Evolutionary conservation across 2,329 filamentous ascomycete genomes (phyloP).

Genomic region (Pseudodiploospora longispora): DNA sequence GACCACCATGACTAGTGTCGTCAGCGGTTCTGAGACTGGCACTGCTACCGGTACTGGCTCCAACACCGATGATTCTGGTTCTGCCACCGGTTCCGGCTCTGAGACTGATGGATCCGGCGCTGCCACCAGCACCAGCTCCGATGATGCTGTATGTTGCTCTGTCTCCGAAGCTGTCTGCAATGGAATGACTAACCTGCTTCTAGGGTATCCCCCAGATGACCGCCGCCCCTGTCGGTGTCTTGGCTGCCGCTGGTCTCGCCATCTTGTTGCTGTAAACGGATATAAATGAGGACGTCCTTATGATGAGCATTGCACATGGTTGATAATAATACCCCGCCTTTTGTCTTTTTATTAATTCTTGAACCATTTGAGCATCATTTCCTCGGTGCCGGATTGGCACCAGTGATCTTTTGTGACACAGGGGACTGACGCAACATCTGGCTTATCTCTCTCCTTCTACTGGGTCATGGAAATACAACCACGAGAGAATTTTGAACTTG

Average conservation of each 20-base stretch:
- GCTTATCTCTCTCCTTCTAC: slow-evolving; percentile 26
- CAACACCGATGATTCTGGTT: slow-evolving; percentile 13
- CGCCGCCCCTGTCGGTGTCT: slow-evolving; percentile 35
- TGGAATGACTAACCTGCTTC: neutral
- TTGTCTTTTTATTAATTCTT: slow-evolving; percentile 21
- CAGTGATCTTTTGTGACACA: slow-evolving; percentile 19
- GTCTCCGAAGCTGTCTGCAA: neutral
- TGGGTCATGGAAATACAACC: slow-evolving; percentile 22
- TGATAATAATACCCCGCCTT: slow-evolving; percentile 32
- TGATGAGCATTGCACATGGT: slow-evolving; percentile 25
- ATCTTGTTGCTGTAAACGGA: slow-evolving; percentile 38
- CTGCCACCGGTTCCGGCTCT: slow-evolving; percentile 14
- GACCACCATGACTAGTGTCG: slow-evolving; percentile 19
- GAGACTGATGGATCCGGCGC: slow-evolving; percentile 6
- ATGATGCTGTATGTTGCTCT: slow-evolving; percentile 22
- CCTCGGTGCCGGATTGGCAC: slow-evolving; percentile 14
- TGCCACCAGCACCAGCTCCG: slow-evolving; percentile 11
- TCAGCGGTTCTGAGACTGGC: slow-evolving; percentile 12
- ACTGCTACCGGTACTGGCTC: slow-evolving; percentile 14
- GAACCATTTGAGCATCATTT: slow-evolving; percentile 17
- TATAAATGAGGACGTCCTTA: slow-evolving; percentile 11
- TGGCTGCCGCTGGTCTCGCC: slow-evolving; percentile 42
- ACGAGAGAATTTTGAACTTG: slow-evolving; percentile 15
- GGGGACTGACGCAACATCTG: slow-evolving; percentile 26
- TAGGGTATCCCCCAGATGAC: slow-evolving; percentile 32